Evolutionary conservation across 306 rosid genomes (phyloP).

Genomic region (Albizia julibrissin): DNA sequence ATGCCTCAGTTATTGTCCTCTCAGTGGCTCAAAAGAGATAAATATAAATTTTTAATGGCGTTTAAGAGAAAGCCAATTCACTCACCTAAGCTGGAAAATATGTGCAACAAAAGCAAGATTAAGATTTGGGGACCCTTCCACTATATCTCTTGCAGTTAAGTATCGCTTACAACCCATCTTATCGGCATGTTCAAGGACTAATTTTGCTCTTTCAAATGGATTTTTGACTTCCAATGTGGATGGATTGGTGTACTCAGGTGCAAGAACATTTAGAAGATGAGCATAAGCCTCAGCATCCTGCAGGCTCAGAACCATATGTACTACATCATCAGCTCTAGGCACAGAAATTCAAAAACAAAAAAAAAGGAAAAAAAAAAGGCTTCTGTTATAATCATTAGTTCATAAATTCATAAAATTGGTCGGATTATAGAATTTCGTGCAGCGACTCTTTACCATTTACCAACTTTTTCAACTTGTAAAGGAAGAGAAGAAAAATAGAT

Average conservation of each 20-base stretch:
- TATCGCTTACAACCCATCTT: constrained; percentile 97
- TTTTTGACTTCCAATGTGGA: constrained; percentile 74
- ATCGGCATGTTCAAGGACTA: constrained; percentile 91
- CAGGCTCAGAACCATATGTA: constrained; percentile 29
- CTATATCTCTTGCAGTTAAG: constrained; percentile 86
- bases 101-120: constrained; percentile 98
- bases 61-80: constrained; percentile 27
- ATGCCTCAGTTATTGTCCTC: neutral
- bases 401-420: neutral
- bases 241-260: constrained; percentile 82
- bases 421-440: neutral
- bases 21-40: neutral
- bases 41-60: neutral
- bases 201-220: constrained; percentile 84
- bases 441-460: neutral
- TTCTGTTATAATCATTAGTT: neutral
- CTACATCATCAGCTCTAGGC: constrained; percentile 5
- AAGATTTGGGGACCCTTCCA: constrained; percentile 97
- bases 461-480: neutral
- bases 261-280: constrained; percentile 88
- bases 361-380: neutral
- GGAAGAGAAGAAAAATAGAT: neutral
- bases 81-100: constrained; percentile 93
- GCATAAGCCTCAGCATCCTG: constrained; percentile 99
- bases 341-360: constrained; percentile 13